These are phyloP conservation scores for Chondrostereum purpureum DNA, from an alignment of 1,284 basidiomycete genomes.

Conservation along the genomic window DNA sequence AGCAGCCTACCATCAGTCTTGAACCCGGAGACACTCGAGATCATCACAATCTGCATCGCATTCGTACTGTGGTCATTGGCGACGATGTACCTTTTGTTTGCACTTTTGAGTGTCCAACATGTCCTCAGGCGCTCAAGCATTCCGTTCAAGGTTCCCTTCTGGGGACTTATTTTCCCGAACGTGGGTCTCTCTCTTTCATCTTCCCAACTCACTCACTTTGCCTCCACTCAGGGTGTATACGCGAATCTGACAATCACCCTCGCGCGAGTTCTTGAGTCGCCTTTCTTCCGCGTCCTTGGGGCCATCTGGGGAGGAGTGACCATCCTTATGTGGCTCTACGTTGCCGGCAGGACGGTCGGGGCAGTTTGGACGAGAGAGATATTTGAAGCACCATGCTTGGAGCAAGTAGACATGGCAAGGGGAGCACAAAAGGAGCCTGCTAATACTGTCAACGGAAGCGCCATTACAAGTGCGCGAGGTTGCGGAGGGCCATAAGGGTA, in stretches of 20 bases:
- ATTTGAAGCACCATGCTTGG: constrained; percentile 37
- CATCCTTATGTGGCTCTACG: constrained; percentile 49
- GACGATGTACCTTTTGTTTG: constrained; percentile 48
- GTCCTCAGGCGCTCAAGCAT: constrained; percentile 31
- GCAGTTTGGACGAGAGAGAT: constrained; percentile 33
- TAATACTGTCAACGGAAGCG: too few relatives aligned
- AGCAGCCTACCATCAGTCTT: constrained; percentile 20
- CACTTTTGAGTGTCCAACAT: constrained; percentile 36
- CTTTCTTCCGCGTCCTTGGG: constrained; percentile 49
- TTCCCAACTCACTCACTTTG: constrained; percentile 1
- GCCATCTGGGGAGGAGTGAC: constrained; percentile 47
- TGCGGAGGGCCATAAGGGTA: neutral
- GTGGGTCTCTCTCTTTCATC: constrained; percentile 26
- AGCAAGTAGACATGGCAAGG: constrained; percentile 16
- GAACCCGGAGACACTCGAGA: constrained; percentile 34
- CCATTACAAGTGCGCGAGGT: too few relatives aligned
- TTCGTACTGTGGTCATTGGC: constrained; percentile 50
- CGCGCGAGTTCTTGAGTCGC: constrained; percentile 41
- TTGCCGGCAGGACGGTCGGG: constrained; percentile 37
- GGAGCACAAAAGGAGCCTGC: neutral
- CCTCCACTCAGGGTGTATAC: constrained; percentile 45
- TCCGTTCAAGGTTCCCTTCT: constrained; percentile 44
- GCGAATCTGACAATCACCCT: constrained; percentile 57
- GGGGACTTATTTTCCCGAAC: constrained; percentile 59
- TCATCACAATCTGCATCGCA: constrained; percentile 38